Evolutionary conservation across 495 filamentous ascomycete species (phyloP), one percentile per base, ranked within the genome.

Genomic region (Thermothielavioides terrestris): DNA sequence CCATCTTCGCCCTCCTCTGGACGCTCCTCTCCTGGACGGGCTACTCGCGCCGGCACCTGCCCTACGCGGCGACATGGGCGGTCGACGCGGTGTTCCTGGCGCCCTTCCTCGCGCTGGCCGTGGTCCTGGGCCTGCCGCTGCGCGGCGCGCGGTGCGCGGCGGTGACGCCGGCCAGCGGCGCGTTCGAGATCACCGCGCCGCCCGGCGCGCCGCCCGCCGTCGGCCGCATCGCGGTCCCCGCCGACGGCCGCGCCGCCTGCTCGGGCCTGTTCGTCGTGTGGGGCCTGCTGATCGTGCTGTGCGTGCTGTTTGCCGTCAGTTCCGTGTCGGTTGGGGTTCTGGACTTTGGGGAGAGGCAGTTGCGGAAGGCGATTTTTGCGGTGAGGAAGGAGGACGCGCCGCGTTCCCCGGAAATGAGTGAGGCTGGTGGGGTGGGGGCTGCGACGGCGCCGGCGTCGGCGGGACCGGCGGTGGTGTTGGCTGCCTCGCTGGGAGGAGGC

Each of bases 1-100:
- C 81, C 22, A 83, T 78, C 66, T 80, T 92, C 54, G 80, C 85
- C 12, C 77, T 80, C 20, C 75, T 94, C 52, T 95, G 94, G 71
- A 76, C 80, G 54, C 68, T 83, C 37, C 81, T 91, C 53, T 83
- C 81, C 27, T 76, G 77, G 58, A 83, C 88, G 46, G 83, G 94
- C 34, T 94, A 85, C 72, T 75, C 78, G 53, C 83, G 89, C 50
- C 69, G 79, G 43, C 81, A 85, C 52, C 77, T 94, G 14, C 84
- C 86, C 4, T 83, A 88, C 62, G 74, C 86, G 11, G 65, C 82
- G 54, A 79, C 80, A 49, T 72, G 75, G 8, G 77, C 65, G n/a
- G 52, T 82, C 23, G 90, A 95, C 67, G 59, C 72, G 17, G 60
- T 81, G 6, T 69, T 89, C 27, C 74, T 91, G 14, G 77, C 88